Percentiles rank a stretch among this genome's conserved stretches.
These are phyloP conservation scores for Pleurotus salmoneostramineus DNA, from an alignment of 768 basidiomycete genomes.

Conservation along the genomic window DNA sequence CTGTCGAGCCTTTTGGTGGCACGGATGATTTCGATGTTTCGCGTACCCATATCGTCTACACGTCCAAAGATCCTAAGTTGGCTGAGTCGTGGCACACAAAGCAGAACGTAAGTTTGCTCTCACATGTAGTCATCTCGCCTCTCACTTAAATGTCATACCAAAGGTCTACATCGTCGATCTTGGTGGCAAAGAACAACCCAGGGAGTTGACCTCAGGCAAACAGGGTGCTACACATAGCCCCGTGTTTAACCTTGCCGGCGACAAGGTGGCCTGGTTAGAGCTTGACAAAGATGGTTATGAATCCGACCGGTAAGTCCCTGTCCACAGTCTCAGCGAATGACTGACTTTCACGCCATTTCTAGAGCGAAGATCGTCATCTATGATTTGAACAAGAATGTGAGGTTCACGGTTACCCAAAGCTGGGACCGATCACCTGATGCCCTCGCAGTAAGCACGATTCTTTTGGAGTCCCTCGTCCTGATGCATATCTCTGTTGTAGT, in stretches of 20 bases:
- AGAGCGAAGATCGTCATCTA: slow-evolving; percentile 79
- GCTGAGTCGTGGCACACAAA: slow-evolving; percentile 85
- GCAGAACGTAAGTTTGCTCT: slow-evolving; percentile 55
- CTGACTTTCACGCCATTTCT: neutral
- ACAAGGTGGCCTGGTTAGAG: slow-evolving; percentile 85
- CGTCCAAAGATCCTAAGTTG: slow-evolving; percentile 78
- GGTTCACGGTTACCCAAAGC: slow-evolving; percentile 69
- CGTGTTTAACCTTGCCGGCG: slow-evolving; percentile 60
- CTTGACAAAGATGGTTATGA: slow-evolving; percentile 88
- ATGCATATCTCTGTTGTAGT: slow-evolving; percentile 37
- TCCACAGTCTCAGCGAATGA: neutral
- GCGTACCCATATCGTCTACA: slow-evolving; percentile 67
- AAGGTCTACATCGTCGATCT: slow-evolving; percentile 73
- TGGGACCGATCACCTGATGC: slow-evolving; percentile 83
- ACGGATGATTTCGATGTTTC: slow-evolving; percentile 79
- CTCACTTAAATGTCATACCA: neutral
- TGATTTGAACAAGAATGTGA: slow-evolving; percentile 62
- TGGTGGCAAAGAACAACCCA: slow-evolving; percentile 38
- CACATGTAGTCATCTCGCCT: neutral
- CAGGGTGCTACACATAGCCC: slow-evolving; percentile 80
- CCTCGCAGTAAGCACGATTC: slow-evolving; percentile 44
- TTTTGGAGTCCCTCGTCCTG: neutral
- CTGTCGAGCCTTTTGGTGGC: slow-evolving; percentile 87
- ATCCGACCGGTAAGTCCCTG: slow-evolving; percentile 57
- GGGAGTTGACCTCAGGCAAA: slow-evolving; percentile 75